Evolutionary conservation across 495 filamentous ascomycete species (phyloP), one percentile per base, ranked within the genome.

Genomic region (Aspergillus egyptiacus): DNA sequence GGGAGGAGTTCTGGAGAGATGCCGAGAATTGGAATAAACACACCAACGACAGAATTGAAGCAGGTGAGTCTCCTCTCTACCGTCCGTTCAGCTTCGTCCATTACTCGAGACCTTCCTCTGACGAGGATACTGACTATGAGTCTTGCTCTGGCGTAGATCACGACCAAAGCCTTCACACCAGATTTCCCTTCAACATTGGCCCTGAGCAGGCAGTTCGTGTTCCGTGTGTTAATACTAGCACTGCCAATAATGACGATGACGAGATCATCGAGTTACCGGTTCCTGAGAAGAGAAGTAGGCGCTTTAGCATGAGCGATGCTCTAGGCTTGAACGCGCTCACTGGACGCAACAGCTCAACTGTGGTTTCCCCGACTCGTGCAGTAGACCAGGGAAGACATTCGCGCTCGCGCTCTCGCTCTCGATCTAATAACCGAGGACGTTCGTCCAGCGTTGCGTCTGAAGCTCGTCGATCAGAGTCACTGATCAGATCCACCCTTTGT

Each of bases 1-100:
- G 66, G 9, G 45, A 32, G 18, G 56, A 53, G 3, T 67, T 69
- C 46, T 69, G 66, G 66, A 57, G 51, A 49, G 58, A 65, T 35
- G 54, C 54, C 10, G 52, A 59, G 24, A 11, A 39, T 3, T 55
- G 28, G 35, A 62, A 57, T 43, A 47, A 49, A 35, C 20, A 34
- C 10, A 53, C 51, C 27, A 46, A 55, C 25, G 49, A 54, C 22
- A 32, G 37, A 23, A 57, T 59, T n/a, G 53, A 62, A 32, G 38
- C 44, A 7, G 47, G 54, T 55, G 14, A 61, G 55, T 54, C 3
- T 24, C 10, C 6, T 28, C 1, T 30, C 20, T 15, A 7, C 14
- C 8, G 31, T 31, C n/a, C n/a, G n/a, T n/a, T n/a, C n/a, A n/a
- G n/a, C n/a, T 19, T 36, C 10, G 2, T 5, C 6, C 18, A 39